Evolutionary conservation across 805 yeast genomes (phyloP).

Genomic region (Suhomyces faveliae): DNA sequence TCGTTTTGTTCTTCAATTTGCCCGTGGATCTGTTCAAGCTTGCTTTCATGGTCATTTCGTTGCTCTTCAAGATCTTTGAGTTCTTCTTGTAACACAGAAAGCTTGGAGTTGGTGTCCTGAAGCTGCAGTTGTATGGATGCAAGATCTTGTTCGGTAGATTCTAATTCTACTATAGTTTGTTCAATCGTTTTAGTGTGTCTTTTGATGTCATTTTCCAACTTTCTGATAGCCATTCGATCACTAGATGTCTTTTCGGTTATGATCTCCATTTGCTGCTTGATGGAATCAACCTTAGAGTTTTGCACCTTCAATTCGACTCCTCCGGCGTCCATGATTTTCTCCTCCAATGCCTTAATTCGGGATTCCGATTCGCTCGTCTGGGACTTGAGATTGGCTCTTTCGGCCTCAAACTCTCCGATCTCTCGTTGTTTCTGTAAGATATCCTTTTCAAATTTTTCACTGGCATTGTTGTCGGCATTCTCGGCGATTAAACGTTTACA

Average conservation of each 20-base stretch:
- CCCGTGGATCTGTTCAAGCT: slow-evolving; percentile 33
- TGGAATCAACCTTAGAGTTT: slow-evolving; percentile 76
- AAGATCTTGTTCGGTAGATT: slow-evolving; percentile 23
- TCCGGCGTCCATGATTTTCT: slow-evolving; percentile 84
- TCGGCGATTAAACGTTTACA: slow-evolving; percentile 43
- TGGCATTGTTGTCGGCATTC: slow-evolving; percentile 29
- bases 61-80: slow-evolving; percentile 33
- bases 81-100: slow-evolving; percentile 28
- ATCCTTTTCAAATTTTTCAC: slow-evolving; percentile 36
- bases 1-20: slow-evolving; percentile 37
- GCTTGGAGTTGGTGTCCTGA: slow-evolving; percentile 25
- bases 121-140: slow-evolving; percentile 20
- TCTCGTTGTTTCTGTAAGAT: slow-evolving; percentile 29
- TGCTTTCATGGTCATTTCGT: slow-evolving; percentile 40
- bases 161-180: slow-evolving; percentile 48
- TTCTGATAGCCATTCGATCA: slow-evolving; percentile 55
- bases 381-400: slow-evolving; percentile 39
- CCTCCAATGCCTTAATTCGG: slow-evolving; percentile 62
- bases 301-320: slow-evolving; percentile 82
- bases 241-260: slow-evolving; percentile 54
- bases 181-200: slow-evolving; percentile 50
- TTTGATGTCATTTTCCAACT: slow-evolving; percentile 61
- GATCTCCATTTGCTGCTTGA: slow-evolving; percentile 63
- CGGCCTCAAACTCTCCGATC: slow-evolving; percentile 16
- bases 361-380: slow-evolving; percentile 56